A percentile compares a stretch with the other conserved stretches of the same genome.
These are phyloP conservation scores for Jackrogersella multiformis DNA, from an alignment of 495 filamentous ascomycete genomes.

Conservation along the genomic window DNA sequence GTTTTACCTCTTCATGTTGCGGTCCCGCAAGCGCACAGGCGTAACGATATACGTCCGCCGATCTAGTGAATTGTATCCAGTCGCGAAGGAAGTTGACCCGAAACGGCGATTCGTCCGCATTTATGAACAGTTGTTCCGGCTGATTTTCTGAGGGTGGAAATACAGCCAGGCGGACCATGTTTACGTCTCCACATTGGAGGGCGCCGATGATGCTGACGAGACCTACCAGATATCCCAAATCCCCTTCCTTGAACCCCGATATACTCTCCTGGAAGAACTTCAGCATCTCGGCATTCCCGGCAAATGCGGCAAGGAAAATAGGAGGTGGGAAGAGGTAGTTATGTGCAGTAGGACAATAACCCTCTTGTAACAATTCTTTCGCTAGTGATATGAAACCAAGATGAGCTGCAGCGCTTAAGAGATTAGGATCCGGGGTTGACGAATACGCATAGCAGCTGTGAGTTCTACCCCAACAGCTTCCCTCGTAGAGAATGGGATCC, in stretches of 20 bases:
- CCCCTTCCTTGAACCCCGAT: background rate
- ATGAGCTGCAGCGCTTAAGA: background rate
- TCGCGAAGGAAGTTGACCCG: background rate
- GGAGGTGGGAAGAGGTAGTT: background rate
- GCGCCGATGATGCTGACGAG: background rate
- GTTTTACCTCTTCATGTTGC: background rate
- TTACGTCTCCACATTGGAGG: background rate
- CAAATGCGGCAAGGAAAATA: conserved; percentile 1
- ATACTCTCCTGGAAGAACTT: background rate
- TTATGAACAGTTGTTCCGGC: background rate
- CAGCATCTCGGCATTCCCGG: conserved; percentile 8
- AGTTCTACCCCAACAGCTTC: too few relatives aligned
- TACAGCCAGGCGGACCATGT: background rate
- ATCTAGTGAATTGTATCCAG: background rate
- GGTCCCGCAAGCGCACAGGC: background rate
- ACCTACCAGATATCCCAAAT: too few relatives aligned
- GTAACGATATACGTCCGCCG: background rate
- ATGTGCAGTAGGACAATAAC: background rate
- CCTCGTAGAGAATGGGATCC: too few relatives aligned
- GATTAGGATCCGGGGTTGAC: background rate
- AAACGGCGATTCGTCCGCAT: too few relatives aligned
- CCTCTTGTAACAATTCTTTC: background rate
- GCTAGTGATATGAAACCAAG: background rate
- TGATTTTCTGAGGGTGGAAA: background rate
- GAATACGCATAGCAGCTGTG: background rate